Conservation (phyloP, 495 filamentous ascomycete genomes). For the Xylaria acuta region DNA sequence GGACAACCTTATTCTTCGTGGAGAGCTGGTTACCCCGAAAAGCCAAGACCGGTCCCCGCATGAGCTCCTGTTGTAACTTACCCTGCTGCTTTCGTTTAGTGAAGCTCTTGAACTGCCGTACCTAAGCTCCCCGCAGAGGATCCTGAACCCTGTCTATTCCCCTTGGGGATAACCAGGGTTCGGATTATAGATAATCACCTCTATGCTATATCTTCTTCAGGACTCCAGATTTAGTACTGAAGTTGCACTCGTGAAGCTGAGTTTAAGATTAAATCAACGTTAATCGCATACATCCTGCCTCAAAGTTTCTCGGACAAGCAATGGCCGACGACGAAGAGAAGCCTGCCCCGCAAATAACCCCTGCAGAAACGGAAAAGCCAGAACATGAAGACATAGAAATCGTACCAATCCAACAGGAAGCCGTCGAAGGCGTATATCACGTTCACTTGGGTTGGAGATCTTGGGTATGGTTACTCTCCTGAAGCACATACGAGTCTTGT, state of each 20-base stretch:
- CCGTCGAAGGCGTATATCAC: slow-evolving; percentile 34
- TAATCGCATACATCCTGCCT: not conserved
- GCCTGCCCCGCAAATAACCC: not conserved
- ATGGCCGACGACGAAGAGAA: slow-evolving; percentile 31
- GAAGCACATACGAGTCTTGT: not conserved
- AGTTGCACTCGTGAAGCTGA: not conserved
- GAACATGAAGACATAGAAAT: slow-evolving; percentile 23
- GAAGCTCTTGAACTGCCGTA: slow-evolving; percentile 15
- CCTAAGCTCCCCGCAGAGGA: slow-evolving; percentile 14
- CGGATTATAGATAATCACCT: not conserved
- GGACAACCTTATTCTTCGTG: not conserved
- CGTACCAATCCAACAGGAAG: slow-evolving; percentile 43
- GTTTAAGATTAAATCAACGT: not conserved
- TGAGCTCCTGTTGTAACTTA: not conserved
- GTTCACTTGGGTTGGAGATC: slow-evolving; percentile 46
- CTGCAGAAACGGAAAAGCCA: slow-evolving; percentile 21
- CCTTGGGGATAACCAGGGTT: not conserved
- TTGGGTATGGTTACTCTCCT: slow-evolving; percentile 36
- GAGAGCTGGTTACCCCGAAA: not conserved
- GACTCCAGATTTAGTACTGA: not conserved
- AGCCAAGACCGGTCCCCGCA: slow-evolving; percentile 3
- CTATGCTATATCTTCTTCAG: not conserved
- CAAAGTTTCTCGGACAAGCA: not conserved
- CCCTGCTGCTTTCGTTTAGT: not conserved
- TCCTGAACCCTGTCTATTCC: not conserved